Evolutionary conservation across 441 rosid species (phyloP).

Genomic region (Gossypium davidsonii): DNA sequence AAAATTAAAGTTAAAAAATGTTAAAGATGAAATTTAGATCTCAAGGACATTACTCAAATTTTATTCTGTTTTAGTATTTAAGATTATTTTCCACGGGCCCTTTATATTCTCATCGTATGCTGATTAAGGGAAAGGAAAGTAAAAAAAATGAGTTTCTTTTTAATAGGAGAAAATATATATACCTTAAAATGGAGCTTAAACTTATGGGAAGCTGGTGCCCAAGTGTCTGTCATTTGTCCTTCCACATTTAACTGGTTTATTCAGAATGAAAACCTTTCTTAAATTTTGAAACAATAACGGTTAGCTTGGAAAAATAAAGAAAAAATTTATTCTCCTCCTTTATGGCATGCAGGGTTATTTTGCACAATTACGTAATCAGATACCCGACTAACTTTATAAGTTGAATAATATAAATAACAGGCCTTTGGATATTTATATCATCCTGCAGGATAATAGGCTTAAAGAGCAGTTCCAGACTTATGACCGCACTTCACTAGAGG

Average conservation of each 20-base stretch:
- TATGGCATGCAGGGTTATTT: not conserved
- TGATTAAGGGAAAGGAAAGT: not conserved
- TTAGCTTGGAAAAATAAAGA: not conserved
- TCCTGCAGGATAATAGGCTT: slow-evolving; percentile 51
- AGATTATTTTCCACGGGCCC: not conserved
- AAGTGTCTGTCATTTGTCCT: not conserved
- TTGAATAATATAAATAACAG: not conserved
- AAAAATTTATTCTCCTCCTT: not conserved
- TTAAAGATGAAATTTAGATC: not conserved
- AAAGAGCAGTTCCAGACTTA: slow-evolving; percentile 48
- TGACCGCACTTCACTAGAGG: slow-evolving; percentile 45
- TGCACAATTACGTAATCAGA: too few species aligned
- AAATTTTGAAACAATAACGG: not conserved
- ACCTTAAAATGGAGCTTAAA: not conserved
- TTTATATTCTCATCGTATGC: not conserved
- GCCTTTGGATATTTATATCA: not conserved
- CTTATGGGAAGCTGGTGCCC: not conserved
- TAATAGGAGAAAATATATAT: not conserved
- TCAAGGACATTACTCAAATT: not conserved
- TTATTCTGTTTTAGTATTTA: not conserved
- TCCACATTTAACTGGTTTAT: not conserved
- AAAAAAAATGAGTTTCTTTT: not conserved
- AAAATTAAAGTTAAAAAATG: not conserved
- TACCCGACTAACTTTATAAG: not conserved
- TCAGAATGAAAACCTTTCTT: not conserved